These are phyloP conservation scores for Debaryomyces maramus DNA, from an alignment of 805 yeast genomes.

Conservation along the genomic window DNA sequence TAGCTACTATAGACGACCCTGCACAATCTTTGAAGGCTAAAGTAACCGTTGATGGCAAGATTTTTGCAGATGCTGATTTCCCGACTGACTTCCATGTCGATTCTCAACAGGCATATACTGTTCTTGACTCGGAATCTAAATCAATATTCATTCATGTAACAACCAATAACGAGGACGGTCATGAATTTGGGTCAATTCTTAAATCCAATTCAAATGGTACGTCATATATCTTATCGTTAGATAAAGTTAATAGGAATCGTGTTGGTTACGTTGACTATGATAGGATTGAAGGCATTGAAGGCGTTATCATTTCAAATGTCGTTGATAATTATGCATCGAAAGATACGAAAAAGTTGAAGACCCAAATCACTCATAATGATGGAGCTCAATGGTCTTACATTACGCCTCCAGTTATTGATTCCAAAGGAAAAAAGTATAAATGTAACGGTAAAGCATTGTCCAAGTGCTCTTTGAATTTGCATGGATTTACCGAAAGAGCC, in stretches of 20 bases:
- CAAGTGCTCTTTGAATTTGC: conserved; percentile 79
- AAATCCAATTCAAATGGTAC: conserved; percentile 94
- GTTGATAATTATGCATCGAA: conserved; percentile 54
- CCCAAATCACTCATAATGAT: conserved; percentile 83
- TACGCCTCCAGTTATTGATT: conserved; percentile 66
- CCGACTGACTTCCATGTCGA: conserved; percentile 64
- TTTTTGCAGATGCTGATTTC: conserved; percentile 75
- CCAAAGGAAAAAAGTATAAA: conserved; percentile 53
- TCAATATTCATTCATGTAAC: conserved; percentile 85
- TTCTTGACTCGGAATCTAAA: conserved; percentile 68
- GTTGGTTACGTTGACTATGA: conserved; percentile 88
- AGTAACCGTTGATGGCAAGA: conserved; percentile 75
- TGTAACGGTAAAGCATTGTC: conserved; percentile 54
- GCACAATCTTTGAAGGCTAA: conserved; percentile 55
- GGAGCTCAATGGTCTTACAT: conserved; percentile 84
- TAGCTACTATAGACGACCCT: conserved; percentile 57
- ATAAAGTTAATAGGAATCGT: conserved; percentile 70
- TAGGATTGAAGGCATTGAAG: conserved; percentile 78
- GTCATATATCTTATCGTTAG: conserved; percentile 66
- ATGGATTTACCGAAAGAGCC: conserved; percentile 84
- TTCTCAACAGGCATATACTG: conserved; percentile 58
- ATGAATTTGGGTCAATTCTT: conserved; percentile 74
- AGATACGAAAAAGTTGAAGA: conserved; percentile 55
- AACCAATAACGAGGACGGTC: conserved; percentile 47
- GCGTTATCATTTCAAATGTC: conserved; percentile 71